These are phyloP conservation scores for Mycena haematopus DNA, from an alignment of 768 basidiomycete species.

Conservation along the genomic window DNA sequence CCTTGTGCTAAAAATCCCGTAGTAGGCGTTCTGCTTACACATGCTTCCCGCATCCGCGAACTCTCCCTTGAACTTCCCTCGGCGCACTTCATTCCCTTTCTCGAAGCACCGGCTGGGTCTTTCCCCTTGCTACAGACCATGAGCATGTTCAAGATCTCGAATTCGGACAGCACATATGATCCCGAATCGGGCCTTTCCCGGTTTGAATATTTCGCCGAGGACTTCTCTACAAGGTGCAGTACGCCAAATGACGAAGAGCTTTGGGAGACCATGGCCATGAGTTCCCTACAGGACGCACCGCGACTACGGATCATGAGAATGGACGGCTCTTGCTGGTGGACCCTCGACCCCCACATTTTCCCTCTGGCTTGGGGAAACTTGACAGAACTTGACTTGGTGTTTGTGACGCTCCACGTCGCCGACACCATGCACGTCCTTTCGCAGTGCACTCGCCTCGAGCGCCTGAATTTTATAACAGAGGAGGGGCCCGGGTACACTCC, in stretches of 20 bases:
- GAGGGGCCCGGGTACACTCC: too few species aligned
- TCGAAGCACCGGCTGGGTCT: neutral
- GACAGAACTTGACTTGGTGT: neutral
- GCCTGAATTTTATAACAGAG: neutral
- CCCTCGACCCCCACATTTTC: neutral
- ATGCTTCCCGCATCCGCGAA: conserved; percentile 3
- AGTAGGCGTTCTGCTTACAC: neutral
- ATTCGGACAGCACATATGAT: neutral
- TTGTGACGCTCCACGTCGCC: neutral
- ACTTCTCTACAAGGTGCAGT: too few species aligned
- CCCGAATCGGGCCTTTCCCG: neutral
- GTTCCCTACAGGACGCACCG: neutral
- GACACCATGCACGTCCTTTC: neutral
- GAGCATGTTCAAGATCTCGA: neutral
- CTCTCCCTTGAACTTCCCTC: conserved; percentile 6
- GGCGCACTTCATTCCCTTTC: neutral
- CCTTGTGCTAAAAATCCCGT: neutral
- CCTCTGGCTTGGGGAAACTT: conserved; percentile 4
- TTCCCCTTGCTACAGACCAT: neutral
- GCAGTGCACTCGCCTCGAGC: neutral
- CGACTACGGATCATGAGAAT: conserved; percentile 1
- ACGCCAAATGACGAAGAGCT: neutral
- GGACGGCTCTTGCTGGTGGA: neutral
- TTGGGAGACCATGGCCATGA: neutral
- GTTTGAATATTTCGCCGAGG: neutral